Conservation (phyloP, 805 yeast genomes). For the Wickerhamomyces canadensis region DNA sequence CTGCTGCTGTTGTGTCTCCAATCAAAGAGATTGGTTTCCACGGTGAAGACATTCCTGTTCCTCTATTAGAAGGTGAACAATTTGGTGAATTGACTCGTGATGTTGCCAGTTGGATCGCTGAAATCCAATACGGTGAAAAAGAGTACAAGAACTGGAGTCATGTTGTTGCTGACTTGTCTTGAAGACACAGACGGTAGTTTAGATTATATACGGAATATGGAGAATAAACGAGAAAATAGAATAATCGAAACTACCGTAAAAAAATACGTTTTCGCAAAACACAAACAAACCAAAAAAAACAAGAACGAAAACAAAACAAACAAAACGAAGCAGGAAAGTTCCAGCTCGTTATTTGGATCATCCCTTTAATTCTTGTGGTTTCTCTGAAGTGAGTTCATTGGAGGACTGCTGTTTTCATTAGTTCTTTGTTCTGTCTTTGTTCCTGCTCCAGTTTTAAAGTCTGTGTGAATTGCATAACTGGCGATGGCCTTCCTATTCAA, state of each 20-base stretch:
- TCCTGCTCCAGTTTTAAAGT: too few relatives aligned
- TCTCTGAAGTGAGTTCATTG: background rate
- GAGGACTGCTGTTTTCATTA: background rate
- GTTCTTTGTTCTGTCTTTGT: background rate
- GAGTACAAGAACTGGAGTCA: conserved; percentile 52
- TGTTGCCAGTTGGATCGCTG: conserved; percentile 80
- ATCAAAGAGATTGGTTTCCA: conserved; percentile 81
- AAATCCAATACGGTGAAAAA: conserved; percentile 83
- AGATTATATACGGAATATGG: background rate
- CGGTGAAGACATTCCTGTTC: conserved; percentile 69
- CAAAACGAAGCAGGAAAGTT: too few relatives aligned
- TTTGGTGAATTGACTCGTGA: conserved; percentile 72
- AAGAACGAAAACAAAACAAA: too few relatives aligned
- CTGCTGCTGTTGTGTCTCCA: conserved; percentile 96
- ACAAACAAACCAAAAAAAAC: too few relatives aligned
- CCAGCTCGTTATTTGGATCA: too few relatives aligned
- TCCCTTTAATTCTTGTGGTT: too few relatives aligned
- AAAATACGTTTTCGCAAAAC: too few relatives aligned
- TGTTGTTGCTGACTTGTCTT: conserved; percentile 29
- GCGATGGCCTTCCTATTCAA: conserved; percentile 82
- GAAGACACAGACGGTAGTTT: background rate
- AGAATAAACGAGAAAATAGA: too few relatives aligned
- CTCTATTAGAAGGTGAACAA: conserved; percentile 74
- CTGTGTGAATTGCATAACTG: too few relatives aligned
- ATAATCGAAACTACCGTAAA: too few relatives aligned